Conservation (phyloP, 2,329 filamentous ascomycete genomes). For the Aspergillus pseudonomiae region DNA sequence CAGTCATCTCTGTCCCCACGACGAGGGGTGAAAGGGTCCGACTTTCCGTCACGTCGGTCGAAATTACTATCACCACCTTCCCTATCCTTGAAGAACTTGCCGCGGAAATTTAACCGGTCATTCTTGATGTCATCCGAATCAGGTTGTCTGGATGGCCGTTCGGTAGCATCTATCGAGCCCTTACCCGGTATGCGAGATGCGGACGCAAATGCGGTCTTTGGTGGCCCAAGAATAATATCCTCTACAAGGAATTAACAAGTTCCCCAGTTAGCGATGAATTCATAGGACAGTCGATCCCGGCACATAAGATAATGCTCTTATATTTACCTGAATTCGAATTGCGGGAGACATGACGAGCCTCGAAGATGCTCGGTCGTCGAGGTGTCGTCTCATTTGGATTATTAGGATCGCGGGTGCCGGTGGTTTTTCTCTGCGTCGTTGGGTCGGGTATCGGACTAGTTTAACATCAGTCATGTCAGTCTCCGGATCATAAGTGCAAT, state of each 20-base stretch:
- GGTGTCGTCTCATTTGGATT: conserved; percentile 38
- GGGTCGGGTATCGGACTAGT: conserved; percentile 47
- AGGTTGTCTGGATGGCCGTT: conserved; percentile 52
- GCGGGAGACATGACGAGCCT: conserved; percentile 49
- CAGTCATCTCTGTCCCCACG: conserved; percentile 48
- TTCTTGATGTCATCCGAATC: conserved; percentile 59
- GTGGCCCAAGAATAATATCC: conserved; percentile 83
- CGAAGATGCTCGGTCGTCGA: conserved; percentile 47
- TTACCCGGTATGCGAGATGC: conserved; percentile 61
- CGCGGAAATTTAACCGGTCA: conserved; percentile 65
- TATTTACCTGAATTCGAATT: conserved; percentile 52
- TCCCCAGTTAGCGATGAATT: conserved; percentile 21
- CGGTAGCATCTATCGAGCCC: conserved; percentile 47
- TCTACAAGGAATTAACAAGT: conserved; percentile 56
- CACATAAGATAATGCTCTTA: conserved; percentile 20
- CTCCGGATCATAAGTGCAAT: conserved; percentile 15
- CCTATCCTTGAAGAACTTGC: conserved; percentile 46
- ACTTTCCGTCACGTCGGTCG: conserved; percentile 43
- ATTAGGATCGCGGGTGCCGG: conserved; percentile 38
- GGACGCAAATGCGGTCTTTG: conserved; percentile 80
- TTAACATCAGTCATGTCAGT: conserved; percentile 25
- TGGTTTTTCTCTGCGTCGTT: conserved; percentile 42
- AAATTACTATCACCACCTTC: conserved; percentile 37
- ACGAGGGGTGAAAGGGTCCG: conserved; percentile 35
- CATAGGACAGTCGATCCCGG: background rate